These are phyloP conservation scores for Clausena lansium DNA, from an alignment of 345 rosid species.

Conservation along the genomic window DNA sequence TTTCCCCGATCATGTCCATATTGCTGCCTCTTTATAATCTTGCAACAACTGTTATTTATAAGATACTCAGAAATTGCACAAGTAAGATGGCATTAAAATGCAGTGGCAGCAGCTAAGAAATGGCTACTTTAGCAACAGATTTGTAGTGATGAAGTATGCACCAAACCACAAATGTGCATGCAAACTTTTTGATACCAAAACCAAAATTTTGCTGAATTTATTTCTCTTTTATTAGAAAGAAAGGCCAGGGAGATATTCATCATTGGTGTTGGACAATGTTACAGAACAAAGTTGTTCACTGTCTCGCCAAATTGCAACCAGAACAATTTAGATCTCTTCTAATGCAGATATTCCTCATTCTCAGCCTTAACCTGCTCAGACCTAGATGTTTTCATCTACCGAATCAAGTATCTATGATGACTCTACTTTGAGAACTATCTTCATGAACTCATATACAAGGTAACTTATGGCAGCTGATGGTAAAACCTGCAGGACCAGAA, in stretches of 20 bases:
- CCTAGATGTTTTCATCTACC: not conserved
- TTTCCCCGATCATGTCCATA: not conserved
- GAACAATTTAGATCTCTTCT: not conserved
- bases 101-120: not conserved
- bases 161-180: too few relatives aligned
- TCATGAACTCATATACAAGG: constrained; percentile 80
- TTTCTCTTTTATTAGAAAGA: not conserved
- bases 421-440: constrained; percentile 85
- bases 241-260: not conserved
- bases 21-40: not conserved
- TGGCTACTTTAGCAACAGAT: not conserved
- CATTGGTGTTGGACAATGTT: not conserved
- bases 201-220: not conserved
- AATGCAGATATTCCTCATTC: not conserved
- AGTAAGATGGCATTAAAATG: not conserved
- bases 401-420: constrained; percentile 27
- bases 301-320: not conserved
- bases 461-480: constrained; percentile 94
- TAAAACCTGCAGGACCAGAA: constrained; percentile 55
- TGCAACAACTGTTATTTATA: not conserved
- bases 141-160: too few relatives aligned
- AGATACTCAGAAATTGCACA: not conserved
- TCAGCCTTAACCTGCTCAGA: not conserved
- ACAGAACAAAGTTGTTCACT: not conserved
- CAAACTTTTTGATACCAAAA: not conserved